Percentiles rank a stretch among this genome's conserved stretches.
Conservation (phyloP, 345 rosid genomes). For the Punica granatum region DNA sequence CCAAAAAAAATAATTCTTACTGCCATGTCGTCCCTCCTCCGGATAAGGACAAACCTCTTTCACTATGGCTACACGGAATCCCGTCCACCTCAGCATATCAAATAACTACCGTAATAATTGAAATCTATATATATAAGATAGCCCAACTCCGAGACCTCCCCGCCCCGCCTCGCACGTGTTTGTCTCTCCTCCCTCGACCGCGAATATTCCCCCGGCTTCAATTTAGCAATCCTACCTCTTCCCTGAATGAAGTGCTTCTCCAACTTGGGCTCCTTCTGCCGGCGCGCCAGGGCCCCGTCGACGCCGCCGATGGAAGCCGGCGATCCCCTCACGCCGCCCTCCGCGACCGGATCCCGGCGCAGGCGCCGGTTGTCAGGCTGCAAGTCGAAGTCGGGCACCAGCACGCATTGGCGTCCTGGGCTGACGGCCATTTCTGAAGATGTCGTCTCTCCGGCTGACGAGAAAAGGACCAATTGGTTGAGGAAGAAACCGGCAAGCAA, state of each 20-base stretch:
- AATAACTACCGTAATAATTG: no score
- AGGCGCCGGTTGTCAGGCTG: slow-evolving; percentile 2
- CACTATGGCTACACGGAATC: no score
- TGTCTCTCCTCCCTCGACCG: no score
- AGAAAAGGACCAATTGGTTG: neutral
- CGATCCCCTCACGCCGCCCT: neutral
- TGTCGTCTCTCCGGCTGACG: neutral
- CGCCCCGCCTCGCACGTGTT: no score
- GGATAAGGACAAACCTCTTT: no score
- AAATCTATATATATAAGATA: no score
- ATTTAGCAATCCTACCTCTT: no score
- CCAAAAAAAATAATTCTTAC: no score
- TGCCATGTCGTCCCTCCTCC: no score
- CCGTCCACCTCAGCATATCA: no score
- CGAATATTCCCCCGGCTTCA: no score
- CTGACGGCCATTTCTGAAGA: slow-evolving; percentile 26
- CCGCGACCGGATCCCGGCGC: neutral
- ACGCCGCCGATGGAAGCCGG: neutral
- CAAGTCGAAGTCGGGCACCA: slow-evolving; percentile 1
- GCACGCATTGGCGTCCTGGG: slow-evolving; percentile 20
- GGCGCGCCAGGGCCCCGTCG: slow-evolving; percentile 1
- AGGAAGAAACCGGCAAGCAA: slow-evolving; percentile 14
- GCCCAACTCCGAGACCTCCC: no score
- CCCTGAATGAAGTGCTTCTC: slow-evolving; percentile 22
- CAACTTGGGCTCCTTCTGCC: slow-evolving; percentile 18